These are phyloP conservation scores for Inga oerstediana DNA, from an alignment of 306 rosid genomes.

Conservation along the genomic window DNA sequence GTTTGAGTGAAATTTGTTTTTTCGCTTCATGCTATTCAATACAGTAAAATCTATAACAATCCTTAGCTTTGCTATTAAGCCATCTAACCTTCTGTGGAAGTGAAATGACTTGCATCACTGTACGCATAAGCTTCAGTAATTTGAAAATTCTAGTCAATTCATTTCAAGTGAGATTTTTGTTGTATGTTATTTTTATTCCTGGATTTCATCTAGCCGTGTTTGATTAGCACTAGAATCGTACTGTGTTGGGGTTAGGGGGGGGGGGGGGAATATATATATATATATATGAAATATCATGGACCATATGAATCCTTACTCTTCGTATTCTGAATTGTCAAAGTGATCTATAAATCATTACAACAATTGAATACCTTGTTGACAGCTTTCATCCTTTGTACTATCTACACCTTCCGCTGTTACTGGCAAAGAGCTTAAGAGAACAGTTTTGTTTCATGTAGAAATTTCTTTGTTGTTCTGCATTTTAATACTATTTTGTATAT, in stretches of 20 bases:
- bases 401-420: background rate
- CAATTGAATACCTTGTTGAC: background rate
- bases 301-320: background rate
- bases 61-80: background rate
- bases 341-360: background rate
- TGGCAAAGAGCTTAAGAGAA: conserved; percentile 14
- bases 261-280: background rate
- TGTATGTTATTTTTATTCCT: background rate
- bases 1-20: background rate
- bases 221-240: background rate
- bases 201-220: background rate
- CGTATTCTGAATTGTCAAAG: background rate
- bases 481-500: background rate
- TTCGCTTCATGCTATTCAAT: background rate
- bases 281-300: background rate
- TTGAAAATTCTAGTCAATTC: background rate
- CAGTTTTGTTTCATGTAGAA: conserved; percentile 18
- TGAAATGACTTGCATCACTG: background rate
- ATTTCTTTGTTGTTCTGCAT: conserved; percentile 15
- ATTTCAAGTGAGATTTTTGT: background rate
- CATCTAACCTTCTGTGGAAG: background rate
- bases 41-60: background rate
- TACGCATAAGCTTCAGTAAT: background rate
- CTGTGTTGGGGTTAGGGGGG: background rate
- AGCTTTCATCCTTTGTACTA: background rate